Base-by-base conservation (phyloP, 2,329 filamentous ascomycete species). In the Clarireedia hainanense region DNA sequence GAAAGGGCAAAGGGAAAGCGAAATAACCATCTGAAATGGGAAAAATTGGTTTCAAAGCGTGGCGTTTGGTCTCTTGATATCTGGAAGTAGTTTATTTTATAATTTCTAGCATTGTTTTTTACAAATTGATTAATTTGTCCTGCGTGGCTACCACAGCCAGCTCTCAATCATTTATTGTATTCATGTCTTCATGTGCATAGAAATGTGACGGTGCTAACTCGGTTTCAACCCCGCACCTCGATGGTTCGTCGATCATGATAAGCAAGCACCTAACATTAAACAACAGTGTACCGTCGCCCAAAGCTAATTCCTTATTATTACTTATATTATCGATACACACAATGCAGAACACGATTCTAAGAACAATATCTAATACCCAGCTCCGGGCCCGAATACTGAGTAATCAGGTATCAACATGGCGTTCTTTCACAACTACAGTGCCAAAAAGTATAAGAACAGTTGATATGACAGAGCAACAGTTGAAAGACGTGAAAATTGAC, bases 401-500 rank as follows among this genome's bases (percentile, higher is more conserved):
- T 43, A 43, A 23, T 10, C 9, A 6, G 6, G 10, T 17, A 17
- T 20, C 40, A 26, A 36, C 23, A 24, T 50, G 39, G 14, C 60
- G 55, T 47, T 7, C 39, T 9, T 62, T 66, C 48, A 62, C 62
- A 20, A 45, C 34, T 17, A 62, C 59, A 12, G 34, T 48, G 34
- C 30, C n/a, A 24, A 59, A 56, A 45, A 15, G 37, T n/a, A 42
- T 67, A 6, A 60, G 34, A 17, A 68, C 60, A 2, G 61, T 53
- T 5, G 62, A 63, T 10, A 58, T 84, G 67, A 75, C 75, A 20
- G 75, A 80, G 47, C 68, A 75, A 17, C 71, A 80, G 39, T 69
- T 84, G 37, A 71, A 70, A 40, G 74, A 72, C 27, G 67, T 87
- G 52, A 79, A 77, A 57, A 78, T 85, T 40, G 77, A 85, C 60